These are phyloP conservation scores for Beauveria australis DNA, from an alignment of 2,329 filamentous ascomycete species.

Conservation along the genomic window DNA sequence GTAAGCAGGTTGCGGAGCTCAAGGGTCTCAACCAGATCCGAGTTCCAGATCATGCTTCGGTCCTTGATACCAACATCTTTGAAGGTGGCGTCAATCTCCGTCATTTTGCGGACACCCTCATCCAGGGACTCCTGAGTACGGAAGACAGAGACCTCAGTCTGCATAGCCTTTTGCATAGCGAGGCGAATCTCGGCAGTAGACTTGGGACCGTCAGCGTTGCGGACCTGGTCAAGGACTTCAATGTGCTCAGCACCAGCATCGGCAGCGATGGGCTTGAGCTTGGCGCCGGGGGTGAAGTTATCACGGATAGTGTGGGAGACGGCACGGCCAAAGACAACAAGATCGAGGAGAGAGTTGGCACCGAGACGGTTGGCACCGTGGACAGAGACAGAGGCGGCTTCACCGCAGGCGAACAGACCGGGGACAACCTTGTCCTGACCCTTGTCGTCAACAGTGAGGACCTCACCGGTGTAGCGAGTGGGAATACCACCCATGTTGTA, in stretches of 20 bases:
- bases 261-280: constrained; percentile 69
- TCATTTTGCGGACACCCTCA: constrained; percentile 84
- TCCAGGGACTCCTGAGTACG: constrained; percentile 88
- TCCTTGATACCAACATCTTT: constrained; percentile 89
- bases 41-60: constrained; percentile 99
- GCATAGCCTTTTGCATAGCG: constrained; percentile 97
- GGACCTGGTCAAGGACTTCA: constrained; percentile 73
- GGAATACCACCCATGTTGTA: constrained; percentile 99
- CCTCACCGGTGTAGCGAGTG: constrained; percentile 94
- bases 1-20: constrained; percentile 93
- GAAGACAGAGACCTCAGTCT: constrained; percentile 95
- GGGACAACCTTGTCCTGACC: constrained; percentile 91
- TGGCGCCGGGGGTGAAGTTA: constrained; percentile 76
- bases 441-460: constrained; percentile 75
- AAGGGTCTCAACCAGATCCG: constrained; percentile 89
- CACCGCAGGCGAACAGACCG: constrained; percentile 91
- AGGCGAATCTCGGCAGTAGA: constrained; percentile 80
- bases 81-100: constrained; percentile 72
- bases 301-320: constrained; percentile 96
- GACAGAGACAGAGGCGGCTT: constrained; percentile 94
- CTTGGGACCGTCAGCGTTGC: constrained; percentile 77
- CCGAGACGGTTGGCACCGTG: constrained; percentile 97
- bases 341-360: constrained; percentile 94
- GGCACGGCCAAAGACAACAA: constrained; percentile 95
- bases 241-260: constrained; percentile 88